A percentile compares a stretch with the other conserved stretches of the same genome.
These are phyloP conservation scores for Fusarium devonianum DNA, from an alignment of 2,329 filamentous ascomycete genomes.

Conservation along the genomic window DNA sequence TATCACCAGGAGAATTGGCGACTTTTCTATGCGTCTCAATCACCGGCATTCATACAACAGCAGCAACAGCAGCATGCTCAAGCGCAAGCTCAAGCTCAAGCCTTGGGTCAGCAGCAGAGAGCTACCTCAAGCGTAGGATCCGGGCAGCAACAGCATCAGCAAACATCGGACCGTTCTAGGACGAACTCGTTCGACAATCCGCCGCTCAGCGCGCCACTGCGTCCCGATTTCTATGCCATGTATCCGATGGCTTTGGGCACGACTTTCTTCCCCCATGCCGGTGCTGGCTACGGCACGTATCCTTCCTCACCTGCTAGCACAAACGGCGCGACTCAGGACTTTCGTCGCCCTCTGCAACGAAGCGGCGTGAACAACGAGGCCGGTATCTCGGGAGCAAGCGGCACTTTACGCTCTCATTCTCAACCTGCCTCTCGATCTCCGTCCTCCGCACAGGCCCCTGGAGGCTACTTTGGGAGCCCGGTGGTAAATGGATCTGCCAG, in stretches of 20 bases:
- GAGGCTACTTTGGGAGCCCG: constrained; percentile 43
- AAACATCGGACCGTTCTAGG: constrained; percentile 59
- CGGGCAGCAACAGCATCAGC: constrained; percentile 43
- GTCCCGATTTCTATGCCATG: constrained; percentile 64
- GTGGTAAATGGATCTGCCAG: constrained; percentile 48
- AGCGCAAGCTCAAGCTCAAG: constrained; percentile 37
- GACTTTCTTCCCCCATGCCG: constrained; percentile 57
- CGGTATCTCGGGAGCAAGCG: constrained; percentile 56
- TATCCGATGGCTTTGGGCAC: constrained; percentile 52
- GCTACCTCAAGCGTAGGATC: constrained; percentile 30
- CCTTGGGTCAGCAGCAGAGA: constrained; percentile 45
- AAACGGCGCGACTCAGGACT: constrained; percentile 56
- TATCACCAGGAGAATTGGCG: constrained; percentile 49
- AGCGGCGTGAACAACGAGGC: constrained; percentile 59
- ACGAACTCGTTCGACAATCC: constrained; percentile 70
- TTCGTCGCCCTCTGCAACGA: constrained; percentile 64
- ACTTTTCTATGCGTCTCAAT: constrained; percentile 47
- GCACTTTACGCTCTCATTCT: constrained; percentile 70
- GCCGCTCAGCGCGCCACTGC: constrained; percentile 64
- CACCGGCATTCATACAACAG: constrained; percentile 47
- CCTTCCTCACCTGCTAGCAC: constrained; percentile 63
- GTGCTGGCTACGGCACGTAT: constrained; percentile 58
- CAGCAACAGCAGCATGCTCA: too few species aligned
- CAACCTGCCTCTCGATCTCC: constrained; percentile 65
- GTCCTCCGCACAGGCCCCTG: constrained; percentile 39